Evolutionary conservation across 164 flowering plant species (phyloP), one percentile per base, ranked within the genome.

Genomic region (Tetracentron sinense): DNA sequence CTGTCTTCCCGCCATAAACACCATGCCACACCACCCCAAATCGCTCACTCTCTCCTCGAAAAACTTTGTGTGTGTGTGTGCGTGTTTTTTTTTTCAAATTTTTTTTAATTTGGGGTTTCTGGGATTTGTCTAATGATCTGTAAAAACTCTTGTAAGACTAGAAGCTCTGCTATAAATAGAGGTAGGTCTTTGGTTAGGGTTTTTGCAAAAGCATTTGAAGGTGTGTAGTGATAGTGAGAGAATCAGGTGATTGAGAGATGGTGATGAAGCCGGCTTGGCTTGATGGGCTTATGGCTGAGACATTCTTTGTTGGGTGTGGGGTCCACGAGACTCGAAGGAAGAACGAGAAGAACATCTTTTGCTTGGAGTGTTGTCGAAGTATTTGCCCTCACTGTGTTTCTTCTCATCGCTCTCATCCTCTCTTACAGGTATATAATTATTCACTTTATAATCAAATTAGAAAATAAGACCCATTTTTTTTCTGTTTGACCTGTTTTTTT

Each of bases 361-460:
- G 87, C 64, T 69, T 83, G 77, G 69, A 74, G 30, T 83, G 87
- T 64, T 79, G 81, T 68, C 29, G 48, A 20, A 81, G 81, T 54
- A 66, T 83, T 49, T 83, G 87, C 69, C 62, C 83, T n/a, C 82
- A 76, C 60, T 83, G 87, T 67, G 54, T 73, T 38, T 70, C 78
- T 57, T 58, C 69, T 35, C 87, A 83, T 70, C 69, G 61, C 23
- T 61, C 64, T 63, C 88, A 83, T 58, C 70, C 68, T 11, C 79
- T 78, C 47, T 27, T 80, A 3, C 83, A 80, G 81, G 83, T 80
- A 49, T 38, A 8, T 8, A 10, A 38, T 38, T 38, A 38, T 38
- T 38, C 14, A 4, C 44, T 38, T 38, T 16, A 38, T 38, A 2
- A 38, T 1, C 44, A n/a, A n/a, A n/a, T n/a, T n/a, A n/a, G n/a